Conservation (phyloP, 306 rosid species). For the Cicer arietinum region DNA sequence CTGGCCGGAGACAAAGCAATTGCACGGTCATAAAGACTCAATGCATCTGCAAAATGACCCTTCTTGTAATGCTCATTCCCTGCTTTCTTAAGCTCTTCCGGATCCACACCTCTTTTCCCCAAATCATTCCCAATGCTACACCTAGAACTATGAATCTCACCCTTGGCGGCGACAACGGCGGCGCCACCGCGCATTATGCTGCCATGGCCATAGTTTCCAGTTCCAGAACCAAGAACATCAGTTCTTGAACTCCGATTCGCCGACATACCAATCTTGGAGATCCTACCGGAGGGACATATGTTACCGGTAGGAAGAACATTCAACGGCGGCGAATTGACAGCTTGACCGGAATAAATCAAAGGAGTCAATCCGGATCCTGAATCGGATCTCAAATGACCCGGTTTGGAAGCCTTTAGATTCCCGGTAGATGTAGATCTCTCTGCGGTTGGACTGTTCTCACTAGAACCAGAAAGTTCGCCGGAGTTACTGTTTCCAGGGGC, state of each 20-base stretch:
- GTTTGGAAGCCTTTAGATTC: conserved; percentile 46
- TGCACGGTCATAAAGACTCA: conserved; percentile 81
- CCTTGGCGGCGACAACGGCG: conserved; percentile 11
- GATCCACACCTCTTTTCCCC: conserved; percentile 64
- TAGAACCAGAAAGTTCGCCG: conserved; percentile 91
- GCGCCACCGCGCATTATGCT: conserved; percentile 87
- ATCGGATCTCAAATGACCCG: conserved; percentile 75
- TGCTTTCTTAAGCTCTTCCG: conserved; percentile 79
- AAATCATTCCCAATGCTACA: conserved; percentile 43
- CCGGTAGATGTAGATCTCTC: conserved; percentile 57
- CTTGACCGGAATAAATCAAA: conserved; percentile 65
- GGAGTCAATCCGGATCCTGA: conserved; percentile 56
- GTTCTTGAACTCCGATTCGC: conserved; percentile 55
- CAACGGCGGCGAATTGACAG: conserved; percentile 66
- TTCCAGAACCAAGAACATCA: conserved; percentile 84
- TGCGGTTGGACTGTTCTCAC: conserved; percentile 81
- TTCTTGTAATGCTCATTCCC: conserved; percentile 85
- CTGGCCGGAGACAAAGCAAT: conserved; percentile 73
- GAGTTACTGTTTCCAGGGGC: conserved; percentile 65
- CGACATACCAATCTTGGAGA: conserved; percentile 68
- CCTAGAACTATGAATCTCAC: not conserved
- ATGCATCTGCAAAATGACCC: conserved; percentile 78
- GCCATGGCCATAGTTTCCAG: conserved; percentile 87
- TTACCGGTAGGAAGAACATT: conserved; percentile 86
- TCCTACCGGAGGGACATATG: conserved; percentile 88